These are phyloP conservation scores for Thielaviopsis euricoi DNA, from an alignment of 2,329 filamentous ascomycete species.

Conservation along the genomic window DNA sequence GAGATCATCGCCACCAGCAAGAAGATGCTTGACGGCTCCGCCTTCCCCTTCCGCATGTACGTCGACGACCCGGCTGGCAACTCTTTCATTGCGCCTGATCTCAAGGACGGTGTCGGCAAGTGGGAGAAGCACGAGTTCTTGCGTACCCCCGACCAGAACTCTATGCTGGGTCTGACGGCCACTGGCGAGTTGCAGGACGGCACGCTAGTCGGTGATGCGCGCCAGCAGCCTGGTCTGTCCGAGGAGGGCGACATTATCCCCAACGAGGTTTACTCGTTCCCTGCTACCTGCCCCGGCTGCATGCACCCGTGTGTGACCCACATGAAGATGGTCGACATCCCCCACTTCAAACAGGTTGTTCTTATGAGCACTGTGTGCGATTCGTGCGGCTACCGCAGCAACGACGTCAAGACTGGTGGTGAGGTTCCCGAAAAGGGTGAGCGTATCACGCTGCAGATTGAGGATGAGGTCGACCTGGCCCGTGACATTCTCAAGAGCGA, in stretches of 20 bases:
- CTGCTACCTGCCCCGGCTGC: conserved; percentile 82
- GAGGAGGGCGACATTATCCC: conserved; percentile 67
- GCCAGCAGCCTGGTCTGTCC: conserved; percentile 19
- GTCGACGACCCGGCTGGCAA: conserved; percentile 90
- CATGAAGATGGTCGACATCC: conserved; percentile 98
- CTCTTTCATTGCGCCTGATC: conserved; percentile 85
- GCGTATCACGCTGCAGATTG: conserved; percentile 62
- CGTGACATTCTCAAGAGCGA: conserved; percentile 95
- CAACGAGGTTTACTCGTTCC: conserved; percentile 85
- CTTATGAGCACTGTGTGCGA: conserved; percentile 91
- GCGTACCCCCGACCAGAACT: conserved; percentile 74
- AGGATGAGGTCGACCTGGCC: conserved; percentile 55
- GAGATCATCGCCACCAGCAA: conserved; percentile 57
- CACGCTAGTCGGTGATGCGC: conserved; percentile 18
- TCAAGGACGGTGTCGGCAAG: conserved; percentile 65
- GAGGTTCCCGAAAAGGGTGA: conserved; percentile 75
- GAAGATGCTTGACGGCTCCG: conserved; percentile 60
- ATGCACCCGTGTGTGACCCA: conserved; percentile 73
- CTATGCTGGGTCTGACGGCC: conserved; percentile 56
- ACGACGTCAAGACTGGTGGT: conserved; percentile 95
- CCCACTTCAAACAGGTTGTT: conserved; percentile 93
- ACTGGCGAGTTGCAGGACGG: conserved; percentile 27
- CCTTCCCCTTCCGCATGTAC: conserved; percentile 75
- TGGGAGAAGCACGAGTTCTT: conserved; percentile 76
- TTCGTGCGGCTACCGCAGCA: conserved; percentile 82